Evolutionary conservation across 495 filamentous ascomycete genomes (phyloP), one percentile per base, ranked within the genome.

Genomic region (Pyronema omphalodes): DNA sequence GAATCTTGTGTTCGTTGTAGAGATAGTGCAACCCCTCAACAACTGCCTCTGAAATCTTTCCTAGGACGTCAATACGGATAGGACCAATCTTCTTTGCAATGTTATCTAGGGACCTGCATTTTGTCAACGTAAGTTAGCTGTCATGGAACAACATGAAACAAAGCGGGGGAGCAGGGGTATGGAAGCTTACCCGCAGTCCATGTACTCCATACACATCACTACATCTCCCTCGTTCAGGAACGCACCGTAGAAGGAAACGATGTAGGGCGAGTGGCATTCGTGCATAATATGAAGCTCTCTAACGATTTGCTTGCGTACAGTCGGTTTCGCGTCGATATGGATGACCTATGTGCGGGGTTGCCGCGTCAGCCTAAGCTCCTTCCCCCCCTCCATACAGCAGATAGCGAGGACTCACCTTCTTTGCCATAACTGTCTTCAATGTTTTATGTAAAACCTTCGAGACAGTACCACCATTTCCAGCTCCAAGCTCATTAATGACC

Each of bases 191-290:
- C 93, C 93, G 69, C 87, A 86, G 72, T 98, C 91, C 88, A 94
- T 94, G 64, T 98, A 95, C 67, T 98, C 91, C 91, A 98, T 98
- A 67, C 91, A 98, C 83, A 98, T 83, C 56, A 95, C 87, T 56
- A 98, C 93, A 70, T 96, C 91, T 58, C 91, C 84, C 52, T 54
- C 52, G 61, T 94, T 94, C 55, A 95, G 76, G 69, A 96, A 96
- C 18, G 91, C 91, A 46, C 91, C 91, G 62, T 95, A 95, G 68
- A 96, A 96, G 11, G 81, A 93, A 19, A 98, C 91, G 61, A 98
- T 96, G 65, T 88, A 86, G 40, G 88, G 84, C 7, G 83, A 94
- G 57, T 94, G 91, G 69, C 91, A 96, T 57, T 94, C 88, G 66
- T 94, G 87, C 78, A 95, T 95, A 60, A 98, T 94, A 63, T 94